phyloP scores from a whole-genome alignment of 805 yeast genomes.

The Candida chauliodis region DNA sequence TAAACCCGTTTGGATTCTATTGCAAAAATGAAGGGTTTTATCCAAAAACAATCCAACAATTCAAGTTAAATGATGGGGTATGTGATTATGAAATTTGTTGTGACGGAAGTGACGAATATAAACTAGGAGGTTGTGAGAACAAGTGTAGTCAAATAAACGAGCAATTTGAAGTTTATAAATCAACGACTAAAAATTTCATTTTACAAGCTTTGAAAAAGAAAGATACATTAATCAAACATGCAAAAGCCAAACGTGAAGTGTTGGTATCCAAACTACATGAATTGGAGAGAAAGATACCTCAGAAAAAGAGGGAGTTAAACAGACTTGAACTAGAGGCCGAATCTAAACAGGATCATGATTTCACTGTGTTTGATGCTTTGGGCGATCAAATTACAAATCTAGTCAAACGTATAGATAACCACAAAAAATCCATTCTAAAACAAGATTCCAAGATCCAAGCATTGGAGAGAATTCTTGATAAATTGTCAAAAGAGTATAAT shows the following conservation, averaged over 20 bases:
- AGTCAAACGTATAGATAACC: slow-evolving; percentile 9
- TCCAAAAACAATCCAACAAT: slow-evolving; percentile 60
- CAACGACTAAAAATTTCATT: slow-evolving; percentile 13
- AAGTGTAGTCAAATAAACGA: slow-evolving; percentile 49
- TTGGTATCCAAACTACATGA: slow-evolving; percentile 12
- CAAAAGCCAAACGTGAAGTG: slow-evolving; percentile 14
- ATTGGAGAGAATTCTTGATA: slow-evolving; percentile 47
- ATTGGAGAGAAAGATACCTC: slow-evolving; percentile 1
- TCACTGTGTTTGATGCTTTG: slow-evolving; percentile 16
- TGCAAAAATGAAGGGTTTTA: slow-evolving; percentile 75
- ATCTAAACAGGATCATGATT: slow-evolving; percentile 7
- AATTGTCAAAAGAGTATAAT: slow-evolving; percentile 60
- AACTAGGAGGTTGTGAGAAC: slow-evolving; percentile 46
- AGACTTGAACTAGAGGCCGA: slow-evolving; percentile 7
- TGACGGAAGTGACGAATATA: slow-evolving; percentile 89
- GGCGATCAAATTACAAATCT: slow-evolving; percentile 14
- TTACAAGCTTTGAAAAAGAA: slow-evolving; percentile 27
- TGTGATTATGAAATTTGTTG: slow-evolving; percentile 90
- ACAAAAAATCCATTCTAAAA: slow-evolving; percentile 11
- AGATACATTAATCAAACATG: slow-evolving; percentile 19
- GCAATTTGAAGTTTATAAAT: slow-evolving; percentile 24
- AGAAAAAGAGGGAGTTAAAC: slow-evolving; percentile 2
- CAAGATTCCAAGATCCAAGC: slow-evolving; percentile 16
- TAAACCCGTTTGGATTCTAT: slow-evolving; percentile 44
- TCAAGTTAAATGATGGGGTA: slow-evolving; percentile 79